Conservation (phyloP, 768 basidiomycete species). For the Kwoniella pini region DNA sequence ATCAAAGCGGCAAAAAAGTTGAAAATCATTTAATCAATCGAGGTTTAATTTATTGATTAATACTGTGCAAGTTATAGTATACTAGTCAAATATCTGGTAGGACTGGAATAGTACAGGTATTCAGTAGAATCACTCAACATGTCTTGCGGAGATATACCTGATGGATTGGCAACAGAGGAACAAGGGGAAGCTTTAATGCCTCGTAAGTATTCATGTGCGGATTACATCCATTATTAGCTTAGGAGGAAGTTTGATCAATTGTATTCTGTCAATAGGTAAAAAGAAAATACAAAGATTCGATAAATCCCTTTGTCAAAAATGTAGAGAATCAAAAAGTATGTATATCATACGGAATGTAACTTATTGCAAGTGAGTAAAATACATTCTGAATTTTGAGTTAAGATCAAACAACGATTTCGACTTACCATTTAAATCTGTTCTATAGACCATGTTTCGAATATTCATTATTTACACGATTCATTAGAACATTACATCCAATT, state of each 20-base stretch:
- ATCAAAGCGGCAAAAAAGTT: constrained; percentile 2
- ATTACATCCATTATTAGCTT: not conserved
- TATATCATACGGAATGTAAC: constrained; percentile 41
- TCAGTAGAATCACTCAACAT: constrained; percentile 15
- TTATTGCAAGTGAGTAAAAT: constrained; percentile 43
- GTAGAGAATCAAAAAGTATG: constrained; percentile 34
- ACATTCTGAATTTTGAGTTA: too few species aligned
- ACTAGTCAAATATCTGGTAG: too few species aligned
- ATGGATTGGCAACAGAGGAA: constrained; percentile 24
- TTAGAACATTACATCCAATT: constrained; percentile 29
- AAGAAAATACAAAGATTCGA: constrained; percentile 28
- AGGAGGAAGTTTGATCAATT: not conserved
- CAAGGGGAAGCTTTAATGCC: constrained; percentile 46
- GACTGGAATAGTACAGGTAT: too few species aligned
- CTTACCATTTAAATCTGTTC: too few species aligned
- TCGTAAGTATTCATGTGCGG: constrained; percentile 25
- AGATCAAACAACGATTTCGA: too few species aligned
- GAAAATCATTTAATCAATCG: not conserved
- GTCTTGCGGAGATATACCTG: constrained; percentile 46
- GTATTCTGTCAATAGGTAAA: constrained; percentile 7
- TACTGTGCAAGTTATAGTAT: too few species aligned
- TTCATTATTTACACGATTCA: constrained; percentile 20
- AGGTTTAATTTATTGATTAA: too few species aligned
- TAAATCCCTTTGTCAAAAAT: constrained; percentile 37
- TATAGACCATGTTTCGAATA: constrained; percentile 25